Evolutionary conservation across 768 basidiomycete genomes (phyloP).

Genomic region (Piloderma croceum): DNA sequence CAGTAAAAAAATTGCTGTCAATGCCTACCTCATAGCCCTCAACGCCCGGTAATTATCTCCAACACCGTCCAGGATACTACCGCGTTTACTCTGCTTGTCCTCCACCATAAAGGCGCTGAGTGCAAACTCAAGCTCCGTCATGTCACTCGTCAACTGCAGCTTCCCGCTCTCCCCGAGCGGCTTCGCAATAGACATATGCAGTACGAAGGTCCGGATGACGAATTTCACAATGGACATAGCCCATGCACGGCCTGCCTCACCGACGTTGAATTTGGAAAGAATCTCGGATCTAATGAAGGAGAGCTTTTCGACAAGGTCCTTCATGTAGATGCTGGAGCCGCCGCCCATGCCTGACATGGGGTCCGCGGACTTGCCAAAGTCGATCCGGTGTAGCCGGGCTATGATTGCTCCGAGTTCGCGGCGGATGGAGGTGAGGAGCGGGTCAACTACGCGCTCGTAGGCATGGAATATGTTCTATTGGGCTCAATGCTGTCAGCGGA

Average conservation of each 20-base stretch:
- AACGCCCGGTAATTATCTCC: slow-evolving; percentile 86
- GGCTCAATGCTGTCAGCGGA: not conserved
- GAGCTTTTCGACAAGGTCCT: slow-evolving; percentile 86
- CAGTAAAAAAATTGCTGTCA: too few relatives aligned
- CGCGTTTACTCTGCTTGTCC: slow-evolving; percentile 50
- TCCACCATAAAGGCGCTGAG: slow-evolving; percentile 73
- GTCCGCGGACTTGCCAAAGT: slow-evolving; percentile 70
- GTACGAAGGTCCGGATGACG: slow-evolving; percentile 78
- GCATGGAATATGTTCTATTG: slow-evolving; percentile 43
- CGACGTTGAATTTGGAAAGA: slow-evolving; percentile 62
- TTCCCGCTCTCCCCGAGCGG: slow-evolving; percentile 92
- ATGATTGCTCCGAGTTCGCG: slow-evolving; percentile 79
- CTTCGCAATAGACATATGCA: slow-evolving; percentile 90
- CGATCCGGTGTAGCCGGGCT: slow-evolving; percentile 77
- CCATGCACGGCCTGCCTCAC: slow-evolving; percentile 73
- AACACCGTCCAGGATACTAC: slow-evolving; percentile 63
- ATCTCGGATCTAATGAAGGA: slow-evolving; percentile 76
- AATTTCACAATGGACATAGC: slow-evolving; percentile 63
- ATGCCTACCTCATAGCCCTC: slow-evolving; percentile 74
- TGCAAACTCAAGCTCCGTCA: slow-evolving; percentile 94
- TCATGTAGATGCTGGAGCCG: slow-evolving; percentile 84
- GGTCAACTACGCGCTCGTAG: slow-evolving; percentile 57
- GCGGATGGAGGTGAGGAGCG: slow-evolving; percentile 61
- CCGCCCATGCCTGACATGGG: slow-evolving; percentile 56
- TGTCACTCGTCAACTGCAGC: slow-evolving; percentile 90